A percentile compares a stretch with the other conserved stretches of the same genome.
phyloP scores from a whole-genome alignment of 139 green algal species.

The Closterium sp. region DNA sequence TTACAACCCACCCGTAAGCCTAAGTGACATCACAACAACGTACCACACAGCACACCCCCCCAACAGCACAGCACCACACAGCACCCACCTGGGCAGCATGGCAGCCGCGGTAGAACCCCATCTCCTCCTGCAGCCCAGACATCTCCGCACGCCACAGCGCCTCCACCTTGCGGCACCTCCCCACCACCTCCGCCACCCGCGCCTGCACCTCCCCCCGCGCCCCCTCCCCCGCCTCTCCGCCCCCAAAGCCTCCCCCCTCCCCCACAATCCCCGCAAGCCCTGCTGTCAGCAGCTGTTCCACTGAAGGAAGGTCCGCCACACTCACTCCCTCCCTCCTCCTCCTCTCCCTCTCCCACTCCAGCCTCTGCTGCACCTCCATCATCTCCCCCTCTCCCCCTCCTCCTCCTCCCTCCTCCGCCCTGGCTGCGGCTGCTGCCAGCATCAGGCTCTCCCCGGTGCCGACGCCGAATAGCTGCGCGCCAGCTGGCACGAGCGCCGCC shows the following conservation, averaged over 20 bases:
- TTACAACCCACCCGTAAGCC: too few species aligned
- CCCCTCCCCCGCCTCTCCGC: neutral
- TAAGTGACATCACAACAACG: too few species aligned
- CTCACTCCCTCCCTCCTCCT: neutral
- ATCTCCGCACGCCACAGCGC: conserved; percentile 2
- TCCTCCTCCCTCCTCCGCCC: neutral
- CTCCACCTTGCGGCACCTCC: neutral
- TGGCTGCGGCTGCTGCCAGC: neutral
- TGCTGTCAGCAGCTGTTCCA: neutral
- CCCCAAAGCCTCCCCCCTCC: too few species aligned
- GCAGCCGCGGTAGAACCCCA: conserved; percentile 7
- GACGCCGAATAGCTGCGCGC: neutral
- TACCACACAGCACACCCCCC: neutral
- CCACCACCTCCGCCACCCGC: neutral
- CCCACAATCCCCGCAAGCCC: neutral
- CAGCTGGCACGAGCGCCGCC: neutral
- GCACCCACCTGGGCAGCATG: conserved; percentile 1
- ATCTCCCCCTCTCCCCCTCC: neutral
- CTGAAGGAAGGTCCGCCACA: neutral
- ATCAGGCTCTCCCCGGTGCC: neutral
- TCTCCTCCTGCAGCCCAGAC: neutral
- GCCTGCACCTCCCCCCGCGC: neutral
- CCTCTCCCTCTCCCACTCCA: neutral
- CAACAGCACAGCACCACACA: neutral
- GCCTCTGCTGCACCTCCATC: neutral